These are phyloP conservation scores for Erigeron philadelphicus DNA, from an alignment of 140 eudicot species.

Conservation along the genomic window DNA sequence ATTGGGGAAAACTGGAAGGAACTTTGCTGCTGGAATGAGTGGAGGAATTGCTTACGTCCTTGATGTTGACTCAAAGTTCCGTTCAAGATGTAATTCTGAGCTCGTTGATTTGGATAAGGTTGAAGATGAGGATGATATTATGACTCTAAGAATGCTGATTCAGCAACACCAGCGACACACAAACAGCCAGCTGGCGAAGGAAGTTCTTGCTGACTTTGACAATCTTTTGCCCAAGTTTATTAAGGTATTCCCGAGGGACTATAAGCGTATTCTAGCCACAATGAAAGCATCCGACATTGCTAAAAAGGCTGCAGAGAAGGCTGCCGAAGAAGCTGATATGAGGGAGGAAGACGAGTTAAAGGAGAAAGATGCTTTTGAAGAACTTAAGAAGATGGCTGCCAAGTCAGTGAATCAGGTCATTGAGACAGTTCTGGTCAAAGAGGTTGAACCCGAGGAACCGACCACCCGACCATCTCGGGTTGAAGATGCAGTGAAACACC, in stretches of 20 bases:
- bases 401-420: slow-evolving; percentile 40
- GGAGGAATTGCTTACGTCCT: slow-evolving; percentile 96
- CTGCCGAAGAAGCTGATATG: slow-evolving; percentile 62
- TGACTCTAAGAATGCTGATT: slow-evolving; percentile 86
- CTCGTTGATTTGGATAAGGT: slow-evolving; percentile 94
- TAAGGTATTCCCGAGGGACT: slow-evolving; percentile 93
- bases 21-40: slow-evolving; percentile 99
- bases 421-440: slow-evolving; percentile 17
- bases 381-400: slow-evolving; percentile 80
- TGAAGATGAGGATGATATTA: slow-evolving; percentile 80
- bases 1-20: slow-evolving; percentile 89
- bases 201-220: slow-evolving; percentile 76
- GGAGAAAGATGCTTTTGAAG: slow-evolving; percentile 95
- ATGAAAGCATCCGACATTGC: slow-evolving; percentile 48
- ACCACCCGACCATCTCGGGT: slow-evolving; percentile 58
- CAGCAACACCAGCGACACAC: slow-evolving; percentile 96
- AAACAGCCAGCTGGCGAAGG: slow-evolving; percentile 80
- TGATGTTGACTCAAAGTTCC: slow-evolving; percentile 65
- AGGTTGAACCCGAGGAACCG: slow-evolving; percentile 39
- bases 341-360: slow-evolving; percentile 65
- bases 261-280: slow-evolving; percentile 67
- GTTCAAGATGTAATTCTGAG: slow-evolving; percentile 76
- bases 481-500: slow-evolving; percentile 67
- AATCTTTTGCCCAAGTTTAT: slow-evolving; percentile 68
- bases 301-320: slow-evolving; percentile 50